Evolutionary conservation across 768 basidiomycete species (phyloP).

Genomic region (Galerina marginata): DNA sequence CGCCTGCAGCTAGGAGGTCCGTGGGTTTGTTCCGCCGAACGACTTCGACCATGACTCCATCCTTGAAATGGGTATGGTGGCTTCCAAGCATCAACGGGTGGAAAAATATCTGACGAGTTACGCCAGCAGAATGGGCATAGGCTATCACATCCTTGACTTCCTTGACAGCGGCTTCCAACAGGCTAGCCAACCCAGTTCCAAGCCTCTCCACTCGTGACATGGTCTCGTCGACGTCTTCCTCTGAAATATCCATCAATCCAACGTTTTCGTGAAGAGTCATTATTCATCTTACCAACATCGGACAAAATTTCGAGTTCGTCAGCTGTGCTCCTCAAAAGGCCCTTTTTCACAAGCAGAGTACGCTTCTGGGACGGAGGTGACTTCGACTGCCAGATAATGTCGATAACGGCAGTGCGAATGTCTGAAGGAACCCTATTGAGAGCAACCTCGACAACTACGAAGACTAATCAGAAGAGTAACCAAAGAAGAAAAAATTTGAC

Average conservation of each 20-base stretch:
- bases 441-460: slow-evolving; percentile 67
- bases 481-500: slow-evolving; percentile 24
- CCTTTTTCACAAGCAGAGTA: slow-evolving; percentile 68
- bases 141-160: slow-evolving; percentile 70
- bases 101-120: slow-evolving; percentile 66
- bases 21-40: slow-evolving; percentile 66
- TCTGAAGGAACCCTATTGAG: slow-evolving; percentile 66
- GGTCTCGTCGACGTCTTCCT: slow-evolving; percentile 66
- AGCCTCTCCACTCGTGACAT: slow-evolving; percentile 62
- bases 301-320: slow-evolving; percentile 79
- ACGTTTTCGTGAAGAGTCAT: neutral
- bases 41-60: slow-evolving; percentile 79
- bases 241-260: slow-evolving; percentile 34
- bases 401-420: slow-evolving; percentile 59
- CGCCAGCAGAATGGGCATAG: slow-evolving; percentile 64
- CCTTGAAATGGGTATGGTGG: slow-evolving; percentile 68
- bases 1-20: slow-evolving; percentile 82
- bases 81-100: slow-evolving; percentile 76
- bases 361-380: slow-evolving; percentile 73
- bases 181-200: slow-evolving; percentile 54
- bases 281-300: slow-evolving; percentile 54
- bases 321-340: slow-evolving; percentile 64
- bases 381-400: slow-evolving; percentile 71
- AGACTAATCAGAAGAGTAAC: neutral
- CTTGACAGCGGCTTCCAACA: slow-evolving; percentile 56